Percentiles rank a stretch among this genome's conserved stretches.
Conservation (phyloP, 441 rosid species). For the Breynia disticha region DNA sequence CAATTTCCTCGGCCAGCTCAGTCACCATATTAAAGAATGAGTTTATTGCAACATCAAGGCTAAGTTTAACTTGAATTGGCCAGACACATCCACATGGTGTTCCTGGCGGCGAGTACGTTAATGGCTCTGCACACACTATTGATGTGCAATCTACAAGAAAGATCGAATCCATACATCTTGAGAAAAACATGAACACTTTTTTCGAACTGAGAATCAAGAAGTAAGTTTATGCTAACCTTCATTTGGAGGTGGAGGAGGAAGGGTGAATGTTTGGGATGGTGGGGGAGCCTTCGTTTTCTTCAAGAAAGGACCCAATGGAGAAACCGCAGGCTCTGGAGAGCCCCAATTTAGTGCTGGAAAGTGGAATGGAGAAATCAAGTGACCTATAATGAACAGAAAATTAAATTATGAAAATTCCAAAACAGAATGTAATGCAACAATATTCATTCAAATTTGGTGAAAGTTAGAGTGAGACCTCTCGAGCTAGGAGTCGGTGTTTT, state of each 20-base stretch:
- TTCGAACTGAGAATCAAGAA: not conserved
- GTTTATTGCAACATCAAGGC: conserved; percentile 33
- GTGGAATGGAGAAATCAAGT: conserved; percentile 22
- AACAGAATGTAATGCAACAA: not conserved
- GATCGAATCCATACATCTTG: not conserved
- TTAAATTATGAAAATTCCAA: not conserved
- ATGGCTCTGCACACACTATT: conserved; percentile 39
- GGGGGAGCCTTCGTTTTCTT: conserved; percentile 34
- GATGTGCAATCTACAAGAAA: conserved; percentile 39
- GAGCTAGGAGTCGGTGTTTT: conserved; percentile 14
- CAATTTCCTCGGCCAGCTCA: conserved; percentile 50
- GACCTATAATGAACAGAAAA: conserved; percentile 18
- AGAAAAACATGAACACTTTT: not conserved
- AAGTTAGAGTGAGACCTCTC: conserved; percentile 20
- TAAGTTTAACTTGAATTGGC: conserved; percentile 65
- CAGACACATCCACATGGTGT: conserved; percentile 50
- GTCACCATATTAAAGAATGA: conserved; percentile 56
- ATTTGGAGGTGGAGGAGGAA: conserved; percentile 64
- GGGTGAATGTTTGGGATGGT: conserved; percentile 26
- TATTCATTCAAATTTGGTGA: not conserved
- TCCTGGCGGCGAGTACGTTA: conserved; percentile 49
- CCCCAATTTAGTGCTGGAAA: too few relatives aligned
- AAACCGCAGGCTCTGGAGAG: conserved; percentile 23
- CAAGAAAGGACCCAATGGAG: conserved; percentile 30
- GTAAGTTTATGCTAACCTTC: conserved; percentile 23